Conservation (phyloP, 306 rosid genomes). For the Trifolium pratense region DNA sequence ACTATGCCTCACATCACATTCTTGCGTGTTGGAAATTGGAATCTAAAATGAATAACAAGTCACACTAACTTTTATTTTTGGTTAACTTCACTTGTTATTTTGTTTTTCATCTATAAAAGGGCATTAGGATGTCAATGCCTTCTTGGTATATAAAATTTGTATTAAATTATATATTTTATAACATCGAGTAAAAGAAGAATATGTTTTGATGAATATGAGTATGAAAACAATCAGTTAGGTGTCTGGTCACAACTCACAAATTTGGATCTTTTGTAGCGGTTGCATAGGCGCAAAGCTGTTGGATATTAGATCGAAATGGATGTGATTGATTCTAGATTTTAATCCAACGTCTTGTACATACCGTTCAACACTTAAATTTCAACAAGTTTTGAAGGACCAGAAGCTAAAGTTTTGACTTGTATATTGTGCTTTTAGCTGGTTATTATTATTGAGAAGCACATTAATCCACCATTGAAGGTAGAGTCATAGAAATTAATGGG, state of each 20-base stretch:
- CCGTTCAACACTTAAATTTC: not conserved
- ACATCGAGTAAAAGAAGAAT: too few species aligned
- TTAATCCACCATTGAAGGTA: not conserved
- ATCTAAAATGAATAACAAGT: not conserved
- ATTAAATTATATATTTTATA: not conserved
- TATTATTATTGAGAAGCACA: not conserved
- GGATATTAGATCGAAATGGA: too few species aligned
- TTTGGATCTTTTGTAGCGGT: too few species aligned
- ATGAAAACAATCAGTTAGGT: too few species aligned
- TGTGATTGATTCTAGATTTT: not conserved
- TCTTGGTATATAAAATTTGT: not conserved
- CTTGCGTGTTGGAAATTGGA: not conserved
- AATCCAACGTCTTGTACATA: not conserved
- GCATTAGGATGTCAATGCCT: too few species aligned
- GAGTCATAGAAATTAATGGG: conserved; percentile 1
- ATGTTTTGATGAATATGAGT: not conserved
- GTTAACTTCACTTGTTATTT: not conserved
- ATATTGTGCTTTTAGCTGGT: not conserved
- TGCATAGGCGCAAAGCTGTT: too few species aligned
- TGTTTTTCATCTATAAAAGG: not conserved
- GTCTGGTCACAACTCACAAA: too few species aligned
- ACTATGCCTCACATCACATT: not conserved
- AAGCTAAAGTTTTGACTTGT: not conserved
- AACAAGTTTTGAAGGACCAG: not conserved
- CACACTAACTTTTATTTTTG: not conserved